These are phyloP conservation scores for Pseudocercospora macadamiae DNA, from an alignment of 2,329 filamentous ascomycete species.

Conservation along the genomic window DNA sequence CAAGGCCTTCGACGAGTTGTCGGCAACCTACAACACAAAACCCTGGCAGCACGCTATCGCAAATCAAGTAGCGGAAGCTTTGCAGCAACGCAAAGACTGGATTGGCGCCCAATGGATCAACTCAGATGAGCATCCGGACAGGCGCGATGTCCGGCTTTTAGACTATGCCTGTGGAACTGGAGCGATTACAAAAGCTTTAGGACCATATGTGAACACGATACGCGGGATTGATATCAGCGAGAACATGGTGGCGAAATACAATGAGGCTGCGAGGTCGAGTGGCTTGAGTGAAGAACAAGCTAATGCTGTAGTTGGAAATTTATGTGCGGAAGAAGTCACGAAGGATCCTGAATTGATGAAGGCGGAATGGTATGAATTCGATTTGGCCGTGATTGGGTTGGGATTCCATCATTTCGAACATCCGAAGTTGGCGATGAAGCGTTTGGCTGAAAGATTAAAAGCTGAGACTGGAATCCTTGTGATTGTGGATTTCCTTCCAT, in stretches of 20 bases:
- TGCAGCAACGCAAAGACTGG: constrained; percentile 35
- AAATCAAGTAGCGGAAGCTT: constrained; percentile 33
- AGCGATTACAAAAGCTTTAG: constrained; percentile 36
- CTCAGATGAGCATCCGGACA: constrained; percentile 4
- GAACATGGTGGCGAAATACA: constrained; percentile 39
- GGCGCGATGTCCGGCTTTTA: constrained; percentile 31
- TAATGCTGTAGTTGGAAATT: constrained; percentile 39
- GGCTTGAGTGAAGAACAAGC: constrained; percentile 32
- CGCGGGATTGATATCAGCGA: constrained; percentile 38
- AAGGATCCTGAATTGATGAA: constrained; percentile 29
- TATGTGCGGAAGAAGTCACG: constrained; percentile 36
- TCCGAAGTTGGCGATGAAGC: constrained; percentile 31
- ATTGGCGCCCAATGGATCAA: constrained; percentile 33
- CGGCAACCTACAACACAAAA: constrained; percentile 36
- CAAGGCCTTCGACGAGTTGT: constrained; percentile 38
- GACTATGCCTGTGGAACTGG: constrained; percentile 42
- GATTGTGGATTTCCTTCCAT: constrained; percentile 38
- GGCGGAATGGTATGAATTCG: constrained; percentile 44
- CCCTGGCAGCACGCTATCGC: constrained; percentile 38
- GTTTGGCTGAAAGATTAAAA: constrained; percentile 34
- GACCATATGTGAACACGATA: constrained; percentile 35
- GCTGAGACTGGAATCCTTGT: constrained; percentile 27
- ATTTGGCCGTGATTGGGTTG: constrained; percentile 47
- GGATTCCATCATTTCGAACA: constrained; percentile 51
- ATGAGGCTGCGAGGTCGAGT: constrained; percentile 29